A percentile compares a stretch with the other conserved stretches of the same genome.
phyloP scores from a whole-genome alignment of 1,284 basidiomycete species.

The Trichosporon coremiiforme region DNA sequence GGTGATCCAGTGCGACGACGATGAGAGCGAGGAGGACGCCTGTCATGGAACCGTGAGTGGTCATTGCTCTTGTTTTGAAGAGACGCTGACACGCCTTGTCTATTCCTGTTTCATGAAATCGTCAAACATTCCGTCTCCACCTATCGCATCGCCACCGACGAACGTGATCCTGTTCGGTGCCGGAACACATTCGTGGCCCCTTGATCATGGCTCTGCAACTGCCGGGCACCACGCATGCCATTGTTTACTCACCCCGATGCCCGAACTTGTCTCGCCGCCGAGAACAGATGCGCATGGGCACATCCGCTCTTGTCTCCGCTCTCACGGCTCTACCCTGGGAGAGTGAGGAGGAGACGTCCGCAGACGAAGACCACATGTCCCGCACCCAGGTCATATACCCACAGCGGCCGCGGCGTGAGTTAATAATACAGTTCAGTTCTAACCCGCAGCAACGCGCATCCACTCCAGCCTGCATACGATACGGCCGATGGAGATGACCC shows the following conservation, averaged over 20 bases:
- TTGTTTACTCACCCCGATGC: conserved; percentile 10
- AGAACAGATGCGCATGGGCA: conserved; percentile 49
- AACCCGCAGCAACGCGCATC: conserved; percentile 36
- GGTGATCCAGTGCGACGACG: not conserved
- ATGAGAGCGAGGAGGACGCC: not conserved
- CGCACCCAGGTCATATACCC: conserved; percentile 25
- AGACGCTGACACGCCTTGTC: not conserved
- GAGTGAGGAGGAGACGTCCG: conserved; percentile 33
- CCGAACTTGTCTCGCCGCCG: not conserved
- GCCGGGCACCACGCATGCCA: not conserved
- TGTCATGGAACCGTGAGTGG: not conserved
- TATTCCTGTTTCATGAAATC: not conserved
- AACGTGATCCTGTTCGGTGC: not conserved
- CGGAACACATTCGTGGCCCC: not conserved
- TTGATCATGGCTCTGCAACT: not conserved
- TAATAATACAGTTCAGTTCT: not conserved
- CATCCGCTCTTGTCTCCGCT: conserved; percentile 53
- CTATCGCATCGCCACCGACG: not conserved
- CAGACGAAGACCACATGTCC: conserved; percentile 25
- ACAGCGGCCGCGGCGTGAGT: conserved; percentile 34
- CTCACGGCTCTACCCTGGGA: conserved; percentile 52
- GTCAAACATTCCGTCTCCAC: too few species aligned
- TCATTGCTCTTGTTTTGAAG: not conserved
- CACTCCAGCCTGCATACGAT: conserved; percentile 52
- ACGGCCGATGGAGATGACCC: conserved; percentile 37